phyloP scores from a whole-genome alignment of 2,329 filamentous ascomycete genomes.

The Verticillium tricorpus region DNA sequence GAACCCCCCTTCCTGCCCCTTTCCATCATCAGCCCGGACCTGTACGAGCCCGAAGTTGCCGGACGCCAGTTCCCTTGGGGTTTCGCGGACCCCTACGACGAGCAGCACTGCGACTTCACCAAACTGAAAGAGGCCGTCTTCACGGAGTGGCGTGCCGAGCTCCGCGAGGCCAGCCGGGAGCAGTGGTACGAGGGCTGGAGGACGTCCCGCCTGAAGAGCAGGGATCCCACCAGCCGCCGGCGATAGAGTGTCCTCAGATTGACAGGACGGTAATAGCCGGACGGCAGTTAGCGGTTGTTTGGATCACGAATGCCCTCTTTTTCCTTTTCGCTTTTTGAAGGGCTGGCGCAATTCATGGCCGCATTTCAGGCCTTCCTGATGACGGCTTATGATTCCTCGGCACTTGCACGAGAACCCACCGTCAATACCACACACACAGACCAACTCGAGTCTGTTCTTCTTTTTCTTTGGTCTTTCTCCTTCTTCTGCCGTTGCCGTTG shows the following conservation, averaged over 20 bases:
- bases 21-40: conserved; percentile 89
- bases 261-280: neutral
- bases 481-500: neutral
- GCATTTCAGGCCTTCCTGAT: neutral
- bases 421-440: neutral
- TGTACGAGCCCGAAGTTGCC: conserved; percentile 74
- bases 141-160: conserved; percentile 84
- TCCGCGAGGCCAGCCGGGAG: conserved; percentile 85
- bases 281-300: neutral
- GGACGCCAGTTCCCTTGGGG: conserved; percentile 95
- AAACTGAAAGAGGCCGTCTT: conserved; percentile 90
- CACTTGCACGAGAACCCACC: neutral
- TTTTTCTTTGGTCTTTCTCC: conserved; percentile 2
- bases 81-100: conserved; percentile 88
- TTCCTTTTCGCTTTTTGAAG: conserved; percentile 11
- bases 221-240: conserved; percentile 34
- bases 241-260: conserved; percentile 19
- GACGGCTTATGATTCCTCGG: neutral
- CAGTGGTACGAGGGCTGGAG: conserved; percentile 97
- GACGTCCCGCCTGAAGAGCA: conserved; percentile 61
- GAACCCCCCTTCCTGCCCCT: conserved; percentile 74
- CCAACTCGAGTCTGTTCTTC: conserved; percentile 1
- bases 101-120: conserved; percentile 89
- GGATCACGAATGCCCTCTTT: conserved; percentile 9
- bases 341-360: neutral